phyloP scores from a whole-genome alignment of 768 basidiomycete genomes.

The Chalciporus piperatus region DNA sequence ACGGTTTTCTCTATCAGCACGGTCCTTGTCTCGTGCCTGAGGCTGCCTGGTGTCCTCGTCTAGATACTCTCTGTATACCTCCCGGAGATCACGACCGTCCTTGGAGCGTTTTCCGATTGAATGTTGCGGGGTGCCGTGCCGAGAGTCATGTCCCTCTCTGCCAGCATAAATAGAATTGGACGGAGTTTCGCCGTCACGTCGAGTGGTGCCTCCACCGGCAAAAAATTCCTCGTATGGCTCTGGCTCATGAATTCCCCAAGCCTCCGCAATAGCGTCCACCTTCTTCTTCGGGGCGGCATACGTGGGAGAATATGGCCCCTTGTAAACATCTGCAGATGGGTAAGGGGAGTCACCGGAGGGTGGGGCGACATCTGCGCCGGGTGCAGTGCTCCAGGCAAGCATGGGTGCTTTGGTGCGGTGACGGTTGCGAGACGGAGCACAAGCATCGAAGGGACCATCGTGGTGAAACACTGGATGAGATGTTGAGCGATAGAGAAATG shows the following conservation, averaged over 20 bases:
- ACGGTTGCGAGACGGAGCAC: constrained; percentile 85
- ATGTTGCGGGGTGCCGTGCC: constrained; percentile 36
- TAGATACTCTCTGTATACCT: constrained; percentile 43
- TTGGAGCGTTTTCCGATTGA: constrained; percentile 39
- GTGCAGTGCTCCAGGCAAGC: constrained; percentile 62
- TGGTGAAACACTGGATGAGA: constrained; percentile 76
- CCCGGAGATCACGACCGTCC: constrained; percentile 50
- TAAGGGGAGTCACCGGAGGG: constrained; percentile 47
- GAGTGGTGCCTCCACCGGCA: constrained; percentile 64
- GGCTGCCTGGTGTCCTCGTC: constrained; percentile 36
- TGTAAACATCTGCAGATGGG: constrained; percentile 42
- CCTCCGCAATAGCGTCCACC: constrained; percentile 85
- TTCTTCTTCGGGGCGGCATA: constrained; percentile 75
- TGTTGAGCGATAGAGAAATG: background rate
- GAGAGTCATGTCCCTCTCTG: constrained; percentile 44
- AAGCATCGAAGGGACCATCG: constrained; percentile 90
- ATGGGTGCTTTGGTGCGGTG: constrained; percentile 79
- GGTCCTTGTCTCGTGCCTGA: constrained; percentile 32
- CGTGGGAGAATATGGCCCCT: constrained; percentile 45
- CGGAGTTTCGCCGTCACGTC: constrained; percentile 52
- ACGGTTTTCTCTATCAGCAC: constrained; percentile 33
- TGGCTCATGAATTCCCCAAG: constrained; percentile 91
- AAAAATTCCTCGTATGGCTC: constrained; percentile 90
- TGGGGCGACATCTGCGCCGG: constrained; percentile 41
- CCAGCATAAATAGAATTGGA: constrained; percentile 70